Base-by-base conservation (phyloP, 371 early-diverging fungal species). In the Gilbertella persicaria region DNA sequence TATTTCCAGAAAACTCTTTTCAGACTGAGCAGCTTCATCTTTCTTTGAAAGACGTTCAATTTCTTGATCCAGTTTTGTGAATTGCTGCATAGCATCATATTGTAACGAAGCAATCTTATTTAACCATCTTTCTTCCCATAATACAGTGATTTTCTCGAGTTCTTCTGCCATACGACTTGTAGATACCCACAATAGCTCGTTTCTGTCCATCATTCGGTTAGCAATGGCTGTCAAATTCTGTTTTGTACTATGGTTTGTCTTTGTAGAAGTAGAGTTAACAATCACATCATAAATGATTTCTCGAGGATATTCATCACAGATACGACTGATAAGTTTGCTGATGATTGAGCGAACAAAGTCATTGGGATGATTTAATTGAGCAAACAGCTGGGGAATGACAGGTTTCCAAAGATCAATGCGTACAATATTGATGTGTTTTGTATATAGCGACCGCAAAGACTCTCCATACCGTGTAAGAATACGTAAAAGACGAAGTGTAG, bases 91-190 rank as follows among this genome's bases (percentile, higher is more conserved):
- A 0, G 82, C 72, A 39, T 90, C 89, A 39, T 69, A 66, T 20
- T 88, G 79, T n/a, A 91, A 37, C 0, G 75, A 67, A n/a, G 78
- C 74, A 28, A 94, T 82, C 62, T 76, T 78, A 50, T 88, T 80
- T 19, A 82, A 58, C 90, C 92, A 91, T n/a, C 71, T 62, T 56
- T 94, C 94, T 56, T 93, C 93, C 83, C 90, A 86, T 2, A 94
- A 60, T 10, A 94, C 90, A 0, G 94, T 89, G 3, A 91, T 73
- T 35, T 83, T 72, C 26, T 86, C 83, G 16, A 92, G 67, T 56
- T 92, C 92, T 13, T 78, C 70, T 16, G 89, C 76, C 63, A 89
- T 68, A 13, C 63, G 63, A 33, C 73, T 65, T 0, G 90, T 83
- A 16, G 87, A 79, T 1, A 62, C 55, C 46, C 90, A 82, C n/a